These are phyloP conservation scores for Podaxis mareebaensis DNA, from an alignment of 768 basidiomycete species.

Conservation along the genomic window DNA sequence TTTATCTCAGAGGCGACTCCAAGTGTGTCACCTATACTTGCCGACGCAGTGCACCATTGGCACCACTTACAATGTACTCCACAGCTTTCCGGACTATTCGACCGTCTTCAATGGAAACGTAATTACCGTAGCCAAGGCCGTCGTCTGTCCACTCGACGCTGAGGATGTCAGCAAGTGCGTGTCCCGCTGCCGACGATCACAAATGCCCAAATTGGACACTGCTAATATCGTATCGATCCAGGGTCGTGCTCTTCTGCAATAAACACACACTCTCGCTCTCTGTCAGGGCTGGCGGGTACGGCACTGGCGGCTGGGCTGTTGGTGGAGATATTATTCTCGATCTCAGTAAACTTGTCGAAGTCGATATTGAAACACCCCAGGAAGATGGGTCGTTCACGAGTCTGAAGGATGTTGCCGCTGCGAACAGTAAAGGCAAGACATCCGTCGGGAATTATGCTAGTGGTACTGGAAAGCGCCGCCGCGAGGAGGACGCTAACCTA, in stretches of 20 bases:
- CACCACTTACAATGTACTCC: constrained; percentile 2
- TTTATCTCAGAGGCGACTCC: constrained; percentile 42
- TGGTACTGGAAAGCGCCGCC: constrained; percentile 50
- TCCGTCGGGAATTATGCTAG: constrained; percentile 19
- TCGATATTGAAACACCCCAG: constrained; percentile 65
- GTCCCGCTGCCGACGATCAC: constrained; percentile 12
- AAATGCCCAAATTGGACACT: neutral
- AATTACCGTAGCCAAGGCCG: constrained; percentile 54
- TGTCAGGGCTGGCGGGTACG: constrained; percentile 89
- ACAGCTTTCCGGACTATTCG: constrained; percentile 49
- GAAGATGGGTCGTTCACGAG: constrained; percentile 58
- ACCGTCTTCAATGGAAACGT: constrained; percentile 82
- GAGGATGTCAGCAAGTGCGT: constrained; percentile 79
- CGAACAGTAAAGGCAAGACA: constrained; percentile 58
- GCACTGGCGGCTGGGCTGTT: constrained; percentile 88
- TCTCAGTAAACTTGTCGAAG: constrained; percentile 64
- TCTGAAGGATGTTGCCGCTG: constrained; percentile 53
- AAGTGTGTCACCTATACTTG: constrained; percentile 10
- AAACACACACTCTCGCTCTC: constrained; percentile 72
- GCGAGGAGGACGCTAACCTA: constrained; percentile 54
- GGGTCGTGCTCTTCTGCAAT: constrained; percentile 73
- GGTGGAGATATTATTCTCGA: constrained; percentile 87
- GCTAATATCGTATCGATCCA: constrained; percentile 26
- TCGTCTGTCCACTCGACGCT: constrained; percentile 76
- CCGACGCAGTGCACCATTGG: neutral